phyloP scores from a whole-genome alignment of 257 asterid species.

The Gardenia jasminoides region DNA sequence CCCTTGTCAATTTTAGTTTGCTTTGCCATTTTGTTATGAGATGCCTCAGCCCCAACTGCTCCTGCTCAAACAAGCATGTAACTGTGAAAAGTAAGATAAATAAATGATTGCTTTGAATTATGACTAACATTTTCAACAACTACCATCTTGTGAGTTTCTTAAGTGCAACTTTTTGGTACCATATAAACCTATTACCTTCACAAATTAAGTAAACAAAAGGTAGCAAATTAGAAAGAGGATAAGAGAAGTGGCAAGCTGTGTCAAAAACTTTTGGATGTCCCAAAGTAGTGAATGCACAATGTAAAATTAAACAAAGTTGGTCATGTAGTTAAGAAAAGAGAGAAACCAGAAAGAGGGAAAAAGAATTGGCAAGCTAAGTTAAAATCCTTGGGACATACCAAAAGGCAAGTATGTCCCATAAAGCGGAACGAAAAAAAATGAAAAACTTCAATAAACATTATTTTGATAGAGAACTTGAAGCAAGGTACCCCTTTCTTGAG shows the following conservation, averaged over 20 bases:
- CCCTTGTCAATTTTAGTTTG: slow-evolving; percentile 9
- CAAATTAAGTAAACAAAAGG: neutral
- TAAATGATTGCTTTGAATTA: neutral
- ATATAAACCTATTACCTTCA: neutral
- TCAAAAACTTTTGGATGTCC: neutral
- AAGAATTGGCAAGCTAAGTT: neutral
- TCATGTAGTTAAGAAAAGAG: neutral
- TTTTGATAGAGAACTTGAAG: neutral
- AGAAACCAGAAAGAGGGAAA: neutral
- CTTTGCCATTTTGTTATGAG: slow-evolving; percentile 5
- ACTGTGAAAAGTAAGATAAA: neutral
- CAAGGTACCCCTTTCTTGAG: neutral
- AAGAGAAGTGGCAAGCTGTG: neutral
- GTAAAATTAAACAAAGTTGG: too few species aligned
- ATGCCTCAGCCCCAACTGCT: slow-evolving; percentile 10
- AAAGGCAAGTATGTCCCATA: neutral
- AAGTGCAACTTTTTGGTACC: neutral
- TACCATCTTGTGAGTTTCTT: neutral
- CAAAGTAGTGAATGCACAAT: too few species aligned
- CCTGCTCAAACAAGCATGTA: slow-evolving; percentile 3
- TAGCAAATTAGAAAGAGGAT: neutral
- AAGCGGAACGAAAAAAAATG: too few species aligned
- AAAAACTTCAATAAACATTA: too few species aligned
- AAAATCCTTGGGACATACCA: neutral
- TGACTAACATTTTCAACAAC: neutral